Conservation (phyloP, 345 rosid species). For the Eucalyptus cloeziana region DNA sequence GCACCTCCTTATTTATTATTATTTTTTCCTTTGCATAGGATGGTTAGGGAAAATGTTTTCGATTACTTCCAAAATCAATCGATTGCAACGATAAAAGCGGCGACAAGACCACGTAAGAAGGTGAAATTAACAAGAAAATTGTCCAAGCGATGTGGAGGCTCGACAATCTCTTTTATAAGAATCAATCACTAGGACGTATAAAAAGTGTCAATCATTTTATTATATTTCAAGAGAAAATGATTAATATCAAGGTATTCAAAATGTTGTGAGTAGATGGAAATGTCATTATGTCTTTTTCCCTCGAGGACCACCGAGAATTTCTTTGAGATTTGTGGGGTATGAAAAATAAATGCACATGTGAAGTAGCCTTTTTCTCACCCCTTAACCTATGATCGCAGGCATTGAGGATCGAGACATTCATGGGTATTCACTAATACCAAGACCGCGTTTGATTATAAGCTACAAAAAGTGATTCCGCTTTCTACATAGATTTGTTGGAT, state of each 20-base stretch:
- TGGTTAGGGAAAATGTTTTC: neutral
- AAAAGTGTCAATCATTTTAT: fast-evolving
- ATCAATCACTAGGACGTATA: fast-evolving
- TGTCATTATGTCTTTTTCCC: neutral
- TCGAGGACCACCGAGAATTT: neutral
- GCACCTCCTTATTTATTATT: too few species aligned
- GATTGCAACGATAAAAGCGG: neutral
- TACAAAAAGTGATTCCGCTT: fast-evolving
- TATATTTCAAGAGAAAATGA: too few species aligned
- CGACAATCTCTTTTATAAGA: fast-evolving
- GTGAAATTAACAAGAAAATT: neutral
- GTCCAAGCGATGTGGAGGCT: neutral
- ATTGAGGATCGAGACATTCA: neutral
- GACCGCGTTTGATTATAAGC: neutral
- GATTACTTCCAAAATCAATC: neutral
- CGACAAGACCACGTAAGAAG: neutral
- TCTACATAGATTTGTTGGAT: neutral
- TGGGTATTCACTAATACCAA: neutral
- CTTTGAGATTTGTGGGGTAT: neutral
- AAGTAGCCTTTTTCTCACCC: neutral
- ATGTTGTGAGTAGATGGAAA: neutral
- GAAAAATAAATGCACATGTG: neutral
- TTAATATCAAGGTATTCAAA: fast-evolving
- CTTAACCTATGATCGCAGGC: fast-evolving
- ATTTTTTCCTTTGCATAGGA: too few species aligned